A percentile compares a stretch with the other conserved stretches of the same genome.
Conservation (phyloP, 2,329 filamentous ascomycete species). For the Byssothecium circinans region DNA sequence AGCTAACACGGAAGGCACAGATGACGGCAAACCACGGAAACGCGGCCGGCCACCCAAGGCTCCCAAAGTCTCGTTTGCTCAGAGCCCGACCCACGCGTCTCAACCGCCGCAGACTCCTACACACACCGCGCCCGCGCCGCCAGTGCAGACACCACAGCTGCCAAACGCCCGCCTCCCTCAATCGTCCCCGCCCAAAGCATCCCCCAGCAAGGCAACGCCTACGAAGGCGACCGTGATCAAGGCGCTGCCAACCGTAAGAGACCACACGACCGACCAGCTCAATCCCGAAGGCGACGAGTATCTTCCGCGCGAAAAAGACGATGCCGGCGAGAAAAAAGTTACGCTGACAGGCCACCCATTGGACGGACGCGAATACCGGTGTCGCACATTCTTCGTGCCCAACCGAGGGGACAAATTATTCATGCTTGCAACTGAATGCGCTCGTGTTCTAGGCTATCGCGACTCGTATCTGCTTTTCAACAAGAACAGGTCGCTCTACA, state of each 20-base stretch:
- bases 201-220: conserved; percentile 76
- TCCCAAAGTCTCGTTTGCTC: conserved; percentile 52
- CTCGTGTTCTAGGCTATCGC: conserved; percentile 86
- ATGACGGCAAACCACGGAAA: conserved; percentile 43
- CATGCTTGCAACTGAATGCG: conserved; percentile 98
- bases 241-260: conserved; percentile 89
- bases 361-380: conserved; percentile 85
- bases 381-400: conserved; percentile 89
- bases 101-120: conserved; percentile 50
- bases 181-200: conserved; percentile 59
- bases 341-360: conserved; percentile 77
- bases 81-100: conserved; percentile 58
- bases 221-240: conserved; percentile 81
- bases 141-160: conserved; percentile 58
- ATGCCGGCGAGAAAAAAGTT: conserved; percentile 93
- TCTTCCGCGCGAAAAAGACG: conserved; percentile 87
- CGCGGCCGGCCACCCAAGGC: conserved; percentile 63
- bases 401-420: conserved; percentile 91
- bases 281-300: conserved; percentile 91
- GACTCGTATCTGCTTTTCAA: conserved; percentile 99
- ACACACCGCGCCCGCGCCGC: conserved; percentile 55
- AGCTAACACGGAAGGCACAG: conserved; percentile 23
- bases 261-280: conserved; percentile 96
- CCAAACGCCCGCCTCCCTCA: conserved; percentile 54
- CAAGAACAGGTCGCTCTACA: conserved; percentile 94